Evolutionary conservation across 2,329 filamentous ascomycete genomes (phyloP).

Genomic region (Bertia moriformis): DNA sequence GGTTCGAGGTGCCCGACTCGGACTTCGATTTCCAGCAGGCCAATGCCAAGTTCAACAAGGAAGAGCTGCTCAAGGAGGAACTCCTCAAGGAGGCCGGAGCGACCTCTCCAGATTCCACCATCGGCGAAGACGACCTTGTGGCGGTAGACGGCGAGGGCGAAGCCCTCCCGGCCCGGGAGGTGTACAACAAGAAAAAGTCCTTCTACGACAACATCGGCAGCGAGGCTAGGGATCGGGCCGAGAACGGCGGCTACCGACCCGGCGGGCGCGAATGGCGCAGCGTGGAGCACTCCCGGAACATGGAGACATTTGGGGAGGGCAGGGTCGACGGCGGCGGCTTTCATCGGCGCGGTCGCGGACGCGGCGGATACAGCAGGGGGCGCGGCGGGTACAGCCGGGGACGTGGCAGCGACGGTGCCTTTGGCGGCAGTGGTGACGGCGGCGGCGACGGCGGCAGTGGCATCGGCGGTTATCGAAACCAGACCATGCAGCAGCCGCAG

Average conservation of each 20-base stretch:
- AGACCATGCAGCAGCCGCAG: neutral
- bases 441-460: no score
- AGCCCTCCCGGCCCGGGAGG: neutral
- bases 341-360: constrained; percentile 35
- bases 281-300: constrained; percentile 53
- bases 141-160: no score
- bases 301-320: constrained; percentile 57
- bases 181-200: constrained; percentile 45
- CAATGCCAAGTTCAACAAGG: constrained; percentile 80
- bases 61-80: constrained; percentile 61
- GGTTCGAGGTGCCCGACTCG: constrained; percentile 75
- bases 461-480: neutral
- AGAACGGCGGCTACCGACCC: constrained; percentile 18
- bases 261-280: constrained; percentile 44
- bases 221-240: constrained; percentile 49
- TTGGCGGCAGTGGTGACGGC: no score
- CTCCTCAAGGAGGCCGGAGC: constrained; percentile 42
- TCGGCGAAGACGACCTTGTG: constrained; percentile 2
- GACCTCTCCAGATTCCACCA: constrained; percentile 23
- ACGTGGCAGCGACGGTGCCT: no score
- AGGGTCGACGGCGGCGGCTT: constrained; percentile 49
- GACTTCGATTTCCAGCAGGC: constrained; percentile 84
- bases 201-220: constrained; percentile 62
- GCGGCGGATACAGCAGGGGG: constrained; percentile 25
- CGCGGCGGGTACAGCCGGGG: constrained; percentile 14